Base-by-base conservation (phyloP, 441 rosid species). In the Adansonia grandidieri region DNA sequence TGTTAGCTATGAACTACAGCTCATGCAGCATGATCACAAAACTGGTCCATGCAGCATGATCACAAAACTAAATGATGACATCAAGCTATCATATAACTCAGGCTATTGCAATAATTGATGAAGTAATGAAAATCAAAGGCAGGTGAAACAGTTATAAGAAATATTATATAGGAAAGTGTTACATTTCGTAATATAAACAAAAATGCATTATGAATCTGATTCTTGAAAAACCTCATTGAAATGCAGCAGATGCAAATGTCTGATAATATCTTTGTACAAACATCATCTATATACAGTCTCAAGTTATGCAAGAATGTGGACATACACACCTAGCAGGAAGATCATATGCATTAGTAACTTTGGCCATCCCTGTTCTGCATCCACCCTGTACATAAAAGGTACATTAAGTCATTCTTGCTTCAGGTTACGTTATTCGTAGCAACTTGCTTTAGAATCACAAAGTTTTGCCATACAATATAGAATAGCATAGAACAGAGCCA, bases 351-450 rank as follows among this genome's bases (percentile, higher is more conserved):
- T 87, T 88, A 74, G 99, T 97, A 86, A 91, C 95, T 88, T 97
- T 97, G 0, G 96, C 98, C 98, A 93, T 93, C 82, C 99, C 99
- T 28, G 98, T 97, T 77, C 98, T 87, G 87, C 98, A 94, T 78
- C 98, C 99, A 79, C 98, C 98, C 99, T 97, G 85, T 60, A 76
- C 82, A 81, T 83, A 54, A 85, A 81, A 73, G 60, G 44, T 53
- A 76, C 17, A 24, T 13, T 62, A 74, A 66, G 63, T 80, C 78
- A 77, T 40, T 77, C 80, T 54, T 60, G 48, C 24, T 62, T 53
- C 40, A 40, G 42, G 62, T 54, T 71, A 56, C 63, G 14, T 58
- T 58, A 73, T n/a, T 83, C 68, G 50, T 73, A 42, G 72, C 44
- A 77, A 71, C 65, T 53, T 75, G 74, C 71, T 58, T 56, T 62